Evolutionary conservation across 352 stramenopile genomes (phyloP).

Genomic region (Elongisporangium senticosum): DNA sequence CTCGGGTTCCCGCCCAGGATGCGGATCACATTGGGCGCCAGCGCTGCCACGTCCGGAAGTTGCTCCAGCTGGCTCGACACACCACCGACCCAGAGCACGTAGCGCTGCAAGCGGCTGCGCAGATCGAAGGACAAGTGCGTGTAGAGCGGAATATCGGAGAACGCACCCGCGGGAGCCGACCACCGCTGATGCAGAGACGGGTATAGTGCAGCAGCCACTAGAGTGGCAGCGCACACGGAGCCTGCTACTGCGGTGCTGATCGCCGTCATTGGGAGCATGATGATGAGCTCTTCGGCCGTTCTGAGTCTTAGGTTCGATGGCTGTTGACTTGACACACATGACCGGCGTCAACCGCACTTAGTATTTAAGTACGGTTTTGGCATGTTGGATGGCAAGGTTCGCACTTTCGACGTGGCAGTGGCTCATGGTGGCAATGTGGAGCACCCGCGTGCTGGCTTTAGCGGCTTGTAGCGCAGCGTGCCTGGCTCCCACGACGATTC

Average conservation of each 20-base stretch:
- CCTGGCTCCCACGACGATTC: background rate
- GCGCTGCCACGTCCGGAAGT: slow-evolving; percentile 30
- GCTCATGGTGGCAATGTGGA: background rate
- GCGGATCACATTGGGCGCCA: slow-evolving; percentile 54
- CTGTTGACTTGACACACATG: background rate
- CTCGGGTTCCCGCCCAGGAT: slow-evolving; percentile 84
- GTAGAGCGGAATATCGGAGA: slow-evolving; percentile 19
- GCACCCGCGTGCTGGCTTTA: background rate
- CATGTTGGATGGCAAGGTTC: background rate
- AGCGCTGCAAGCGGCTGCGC: slow-evolving; percentile 32
- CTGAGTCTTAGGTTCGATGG: background rate
- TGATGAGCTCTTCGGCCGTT: background rate
- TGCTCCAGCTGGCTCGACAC: slow-evolving; percentile 32
- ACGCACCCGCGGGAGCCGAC: background rate
- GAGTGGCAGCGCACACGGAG: background rate
- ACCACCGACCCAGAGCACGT: slow-evolving; percentile 33
- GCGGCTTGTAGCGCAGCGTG: background rate
- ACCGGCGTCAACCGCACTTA: background rate
- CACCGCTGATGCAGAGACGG: background rate
- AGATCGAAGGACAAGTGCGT: slow-evolving; percentile 39
- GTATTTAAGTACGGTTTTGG: background rate
- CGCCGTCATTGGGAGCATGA: background rate
- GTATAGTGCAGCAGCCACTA: background rate
- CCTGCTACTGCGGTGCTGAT: background rate
- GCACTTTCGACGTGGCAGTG: background rate